Evolutionary conservation across 2,329 filamentous ascomycete genomes (phyloP).

Genomic region (Beauveria medogensis): DNA sequence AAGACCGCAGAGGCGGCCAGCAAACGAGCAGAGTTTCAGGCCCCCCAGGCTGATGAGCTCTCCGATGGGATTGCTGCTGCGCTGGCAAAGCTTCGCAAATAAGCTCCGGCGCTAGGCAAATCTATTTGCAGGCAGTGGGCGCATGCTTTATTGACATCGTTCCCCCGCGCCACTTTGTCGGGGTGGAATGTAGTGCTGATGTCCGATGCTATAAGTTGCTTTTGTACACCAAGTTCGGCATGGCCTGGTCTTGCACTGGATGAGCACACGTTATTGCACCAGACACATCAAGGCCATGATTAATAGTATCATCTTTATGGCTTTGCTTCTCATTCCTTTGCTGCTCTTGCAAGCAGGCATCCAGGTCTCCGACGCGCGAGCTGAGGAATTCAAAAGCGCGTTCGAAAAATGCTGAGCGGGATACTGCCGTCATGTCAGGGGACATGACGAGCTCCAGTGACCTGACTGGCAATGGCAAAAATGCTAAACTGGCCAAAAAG

Average conservation of each 20-base stretch:
- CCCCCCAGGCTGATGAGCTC: constrained; percentile 33
- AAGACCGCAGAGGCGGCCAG: constrained; percentile 22
- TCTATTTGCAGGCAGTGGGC: neutral
- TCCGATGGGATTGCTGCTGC: constrained; percentile 53
- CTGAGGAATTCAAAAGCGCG: constrained; percentile 56
- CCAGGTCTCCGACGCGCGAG: constrained; percentile 24
- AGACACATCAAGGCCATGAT: neutral
- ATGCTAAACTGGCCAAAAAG: constrained; percentile 60
- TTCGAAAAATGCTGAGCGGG: constrained; percentile 66
- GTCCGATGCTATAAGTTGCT: neutral
- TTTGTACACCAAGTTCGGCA: neutral
- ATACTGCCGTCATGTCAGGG: constrained; percentile 67
- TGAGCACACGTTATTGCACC: neutral
- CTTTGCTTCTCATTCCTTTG: neutral
- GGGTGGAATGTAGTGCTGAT: neutral
- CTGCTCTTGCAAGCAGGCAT: neutral
- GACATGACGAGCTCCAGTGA: constrained; percentile 71
- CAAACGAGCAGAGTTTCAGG: neutral
- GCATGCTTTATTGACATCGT: neutral
- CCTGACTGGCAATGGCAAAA: constrained; percentile 58
- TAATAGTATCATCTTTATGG: neutral
- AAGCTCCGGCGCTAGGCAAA: neutral
- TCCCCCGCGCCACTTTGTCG: neutral
- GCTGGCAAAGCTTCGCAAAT: constrained; percentile 47
- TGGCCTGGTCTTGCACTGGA: no score